phyloP scores from a whole-genome alignment of 2,329 filamentous ascomycete genomes.

The Epichloe scottii region DNA sequence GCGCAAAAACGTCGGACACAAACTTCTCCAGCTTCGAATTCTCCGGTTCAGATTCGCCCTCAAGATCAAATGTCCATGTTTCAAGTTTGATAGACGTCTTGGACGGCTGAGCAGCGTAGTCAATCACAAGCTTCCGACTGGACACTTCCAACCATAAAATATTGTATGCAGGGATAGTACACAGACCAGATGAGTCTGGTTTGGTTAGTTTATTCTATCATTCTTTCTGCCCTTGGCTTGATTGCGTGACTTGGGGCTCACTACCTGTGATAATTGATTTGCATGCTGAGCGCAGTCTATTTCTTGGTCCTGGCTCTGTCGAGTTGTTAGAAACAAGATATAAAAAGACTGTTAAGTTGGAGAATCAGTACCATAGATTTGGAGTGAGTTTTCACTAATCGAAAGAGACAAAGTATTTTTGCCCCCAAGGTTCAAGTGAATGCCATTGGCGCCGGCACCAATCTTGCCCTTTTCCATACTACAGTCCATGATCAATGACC shows the following conservation, averaged over 20 bases:
- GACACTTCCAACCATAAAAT: constrained; percentile 67
- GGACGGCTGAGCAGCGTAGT: constrained; percentile 52
- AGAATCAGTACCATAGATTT: constrained; percentile 20
- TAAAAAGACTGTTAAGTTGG: not conserved
- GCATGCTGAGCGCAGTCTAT: constrained; percentile 5
- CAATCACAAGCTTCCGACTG: constrained; percentile 51
- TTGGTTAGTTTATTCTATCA: not conserved
- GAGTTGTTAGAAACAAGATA: constrained; percentile 1
- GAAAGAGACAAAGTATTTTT: constrained; percentile 18
- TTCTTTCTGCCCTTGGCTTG: not conserved
- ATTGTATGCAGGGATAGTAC: constrained; percentile 62
- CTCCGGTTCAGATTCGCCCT: constrained; percentile 10
- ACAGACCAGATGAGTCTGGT: constrained; percentile 14
- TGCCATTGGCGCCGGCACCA: constrained; percentile 9
- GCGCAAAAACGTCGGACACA: constrained; percentile 50
- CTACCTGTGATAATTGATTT: constrained; percentile 6
- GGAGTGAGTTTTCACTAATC: constrained; percentile 18
- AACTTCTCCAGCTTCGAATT: constrained; percentile 42
- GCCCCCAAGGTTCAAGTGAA: constrained; percentile 18
- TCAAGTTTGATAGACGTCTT: constrained; percentile 48
- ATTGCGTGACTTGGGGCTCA: not conserved
- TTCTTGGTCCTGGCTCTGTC: constrained; percentile 3
- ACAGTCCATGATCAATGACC: not conserved
- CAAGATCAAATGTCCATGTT: constrained; percentile 42
- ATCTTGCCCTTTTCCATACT: constrained; percentile 10